Evolutionary conservation across 208 protist genomes (phyloP).

Genomic region (Trypanosoma boissoni): DNA sequence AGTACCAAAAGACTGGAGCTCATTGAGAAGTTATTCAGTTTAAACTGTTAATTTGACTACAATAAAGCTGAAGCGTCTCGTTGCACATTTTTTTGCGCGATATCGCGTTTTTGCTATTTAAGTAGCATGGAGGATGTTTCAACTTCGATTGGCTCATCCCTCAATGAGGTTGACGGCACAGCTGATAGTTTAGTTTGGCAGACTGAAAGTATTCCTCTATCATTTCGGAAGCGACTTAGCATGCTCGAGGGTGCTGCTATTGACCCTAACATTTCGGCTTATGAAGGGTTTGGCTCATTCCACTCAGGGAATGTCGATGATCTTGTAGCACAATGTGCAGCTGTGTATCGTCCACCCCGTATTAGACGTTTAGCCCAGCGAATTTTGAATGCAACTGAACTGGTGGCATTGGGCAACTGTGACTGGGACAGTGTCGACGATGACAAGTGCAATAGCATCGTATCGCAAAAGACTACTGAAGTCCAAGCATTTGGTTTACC

Average conservation of each 20-base stretch:
- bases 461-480: background rate
- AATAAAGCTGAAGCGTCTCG: conserved; percentile 3
- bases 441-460: conserved; percentile 16
- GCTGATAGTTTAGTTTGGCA: conserved; percentile 1
- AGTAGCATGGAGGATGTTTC: background rate
- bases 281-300: conserved; percentile 91
- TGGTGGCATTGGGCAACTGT: conserved; percentile 13
- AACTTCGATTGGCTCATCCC: background rate
- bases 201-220: background rate
- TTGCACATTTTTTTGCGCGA: background rate
- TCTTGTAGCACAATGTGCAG: conserved; percentile 40
- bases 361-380: conserved; percentile 46
- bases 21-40: background rate
- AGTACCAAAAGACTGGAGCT: no score
- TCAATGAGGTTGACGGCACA: background rate
- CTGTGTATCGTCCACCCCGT: conserved; percentile 47
- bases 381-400: conserved; percentile 37
- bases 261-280: conserved; percentile 34
- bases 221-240: conserved; percentile 29
- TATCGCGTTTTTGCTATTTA: background rate
- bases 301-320: conserved; percentile 91
- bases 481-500: conserved; percentile 35
- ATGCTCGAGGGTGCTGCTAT: conserved; percentile 24
- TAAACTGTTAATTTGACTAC: background rate
- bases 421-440: conserved; percentile 20